Evolutionary conservation across 306 rosid genomes (phyloP), one percentile per base, ranked within the genome.

Genomic region (Medicago arabica): DNA sequence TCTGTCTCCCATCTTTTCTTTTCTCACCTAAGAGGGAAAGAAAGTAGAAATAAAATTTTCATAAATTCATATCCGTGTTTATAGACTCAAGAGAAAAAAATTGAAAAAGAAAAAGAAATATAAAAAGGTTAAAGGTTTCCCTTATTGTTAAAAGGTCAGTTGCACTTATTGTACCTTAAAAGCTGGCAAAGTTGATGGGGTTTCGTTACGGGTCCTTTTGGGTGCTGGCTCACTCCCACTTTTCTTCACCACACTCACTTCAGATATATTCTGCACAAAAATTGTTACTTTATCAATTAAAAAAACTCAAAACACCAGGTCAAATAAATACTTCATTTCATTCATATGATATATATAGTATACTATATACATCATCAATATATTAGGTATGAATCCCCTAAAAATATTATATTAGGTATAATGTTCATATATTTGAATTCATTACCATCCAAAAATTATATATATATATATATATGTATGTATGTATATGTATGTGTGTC

Each of bases 1-100:
- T 95, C 99, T 92, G 98, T 95, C 99, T 88, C 99, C 99, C 99
- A 95, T 95, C 90, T 96, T 96, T 87, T 96, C 98, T 83, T 96
- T 96, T 85, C 98, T 92, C 85, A 92, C 97, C 99, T 96, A 77
- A 81, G 62, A 71, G 47, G 39, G 13, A 59, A 70, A n/a, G n/a
- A 43, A 28, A 76, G 38, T 63, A 75, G 69, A 87, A 67, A 55
- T 64, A 78, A 63, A 75, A 68, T 78, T 39, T 78, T 83, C 81
- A 81, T 78, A 80, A 14, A 13, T 67, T 43, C 12, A 44, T 76
- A 80, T 87, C 72, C 67, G 73, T 70, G 34, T 60, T 43, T 74
- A 76, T 76, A 63, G 50, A 75, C 54, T 66, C 49, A 49, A 39
- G n/a, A 70, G 16, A 75, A 51, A 41, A 5, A 77, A 19, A 54